These are phyloP conservation scores for Helianthus tuberosus DNA, from an alignment of 129 eudicot species.

Conservation along the genomic window DNA sequence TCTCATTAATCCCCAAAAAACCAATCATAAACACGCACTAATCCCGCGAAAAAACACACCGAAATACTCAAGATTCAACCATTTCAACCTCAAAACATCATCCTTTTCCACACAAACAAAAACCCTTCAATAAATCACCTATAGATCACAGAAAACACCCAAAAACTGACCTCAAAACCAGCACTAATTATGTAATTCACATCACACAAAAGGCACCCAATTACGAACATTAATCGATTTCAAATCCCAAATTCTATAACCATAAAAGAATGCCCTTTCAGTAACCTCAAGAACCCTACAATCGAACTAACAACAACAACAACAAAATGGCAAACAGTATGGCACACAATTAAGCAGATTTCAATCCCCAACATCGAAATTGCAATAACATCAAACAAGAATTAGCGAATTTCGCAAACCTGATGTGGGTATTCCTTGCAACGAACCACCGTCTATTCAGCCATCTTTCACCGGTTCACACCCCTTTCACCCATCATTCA, in stretches of 20 bases:
- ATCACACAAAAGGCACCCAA: slow-evolving; percentile 17
- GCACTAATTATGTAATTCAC: slow-evolving; percentile 4
- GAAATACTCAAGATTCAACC: slow-evolving; percentile 22
- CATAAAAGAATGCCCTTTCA: slow-evolving; percentile 37
- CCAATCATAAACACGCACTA: slow-evolving; percentile 25
- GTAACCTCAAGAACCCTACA: slow-evolving; percentile 52
- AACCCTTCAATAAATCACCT: slow-evolving; percentile 10
- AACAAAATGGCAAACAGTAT: slow-evolving; percentile 14
- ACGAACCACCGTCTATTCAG: too few relatives aligned
- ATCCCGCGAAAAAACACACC: slow-evolving; percentile 3
- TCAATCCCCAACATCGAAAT: slow-evolving; percentile 36
- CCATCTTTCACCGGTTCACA: too few relatives aligned
- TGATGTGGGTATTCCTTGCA: slow-evolving; percentile 31
- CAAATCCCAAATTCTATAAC: slow-evolving; percentile 25
- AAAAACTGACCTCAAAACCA: slow-evolving; percentile 25
- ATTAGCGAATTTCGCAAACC: slow-evolving; percentile 46
- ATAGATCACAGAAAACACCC: slow-evolving; percentile 23
- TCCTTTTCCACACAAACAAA: slow-evolving; percentile 23
- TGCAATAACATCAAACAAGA: slow-evolving; percentile 30
- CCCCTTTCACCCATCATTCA: too few relatives aligned
- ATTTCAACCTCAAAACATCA: slow-evolving; percentile 27
- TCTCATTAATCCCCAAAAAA: slow-evolving; percentile 37
- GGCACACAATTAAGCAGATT: slow-evolving; percentile 18
- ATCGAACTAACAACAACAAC: slow-evolving; percentile 20
- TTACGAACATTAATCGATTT: slow-evolving; percentile 36